Conservation (phyloP, 1,284 basidiomycete genomes). For the Pyrrhoderma lamaoense region DNA sequence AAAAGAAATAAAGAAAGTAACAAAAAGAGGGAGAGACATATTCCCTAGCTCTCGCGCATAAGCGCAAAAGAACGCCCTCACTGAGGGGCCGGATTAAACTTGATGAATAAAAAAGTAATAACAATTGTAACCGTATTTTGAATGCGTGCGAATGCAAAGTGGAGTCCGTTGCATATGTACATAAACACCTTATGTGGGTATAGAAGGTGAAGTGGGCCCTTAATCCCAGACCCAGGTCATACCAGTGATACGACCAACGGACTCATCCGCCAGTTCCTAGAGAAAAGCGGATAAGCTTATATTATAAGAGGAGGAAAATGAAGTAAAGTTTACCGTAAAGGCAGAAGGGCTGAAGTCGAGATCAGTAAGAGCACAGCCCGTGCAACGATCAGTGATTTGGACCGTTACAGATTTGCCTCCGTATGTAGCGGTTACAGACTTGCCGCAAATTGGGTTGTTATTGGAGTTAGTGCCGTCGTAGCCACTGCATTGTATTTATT, state of each 20-base stretch:
- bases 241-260: constrained; percentile 22
- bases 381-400: constrained; percentile 37
- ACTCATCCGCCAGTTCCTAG: constrained; percentile 27
- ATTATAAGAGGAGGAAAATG: not conserved
- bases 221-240: constrained; percentile 18
- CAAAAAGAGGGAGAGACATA: too few species aligned
- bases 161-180: not conserved
- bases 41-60: constrained; percentile 15
- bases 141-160: not conserved
- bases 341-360: constrained; percentile 37
- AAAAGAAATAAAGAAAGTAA: too few species aligned
- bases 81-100: constrained; percentile 9
- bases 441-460: constrained; percentile 40
- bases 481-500: constrained; percentile 17
- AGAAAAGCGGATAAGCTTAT: not conserved
- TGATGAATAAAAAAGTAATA: not conserved
- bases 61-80: constrained; percentile 1
- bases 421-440: constrained; percentile 28
- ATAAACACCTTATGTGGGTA: not conserved
- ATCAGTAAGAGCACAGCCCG: constrained; percentile 31
- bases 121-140: not conserved
- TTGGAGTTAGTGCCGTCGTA: constrained; percentile 34
- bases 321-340: constrained; percentile 24
- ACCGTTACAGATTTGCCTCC: constrained; percentile 31
- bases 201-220: too few species aligned